phyloP scores from a whole-genome alignment of 495 filamentous ascomycete species.

The Oidiodendron maius region DNA sequence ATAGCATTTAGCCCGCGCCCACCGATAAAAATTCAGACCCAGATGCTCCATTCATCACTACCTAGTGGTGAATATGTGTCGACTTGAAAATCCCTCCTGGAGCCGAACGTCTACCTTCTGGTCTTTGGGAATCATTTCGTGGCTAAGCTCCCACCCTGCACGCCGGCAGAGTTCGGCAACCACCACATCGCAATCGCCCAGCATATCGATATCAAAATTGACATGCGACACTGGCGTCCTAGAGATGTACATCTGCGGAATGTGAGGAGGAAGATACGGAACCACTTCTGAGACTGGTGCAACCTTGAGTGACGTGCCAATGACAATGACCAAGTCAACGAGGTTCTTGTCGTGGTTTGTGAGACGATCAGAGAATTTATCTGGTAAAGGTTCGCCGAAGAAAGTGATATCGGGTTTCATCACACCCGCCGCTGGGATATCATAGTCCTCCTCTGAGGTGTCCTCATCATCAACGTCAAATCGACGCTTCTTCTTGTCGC shows the following conservation, averaged over 20 bases:
- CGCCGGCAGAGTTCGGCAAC: constrained; percentile 83
- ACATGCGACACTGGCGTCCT: constrained; percentile 82
- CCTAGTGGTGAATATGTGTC: constrained; percentile 25
- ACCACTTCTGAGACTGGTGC: constrained; percentile 91
- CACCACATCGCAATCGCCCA: constrained; percentile 90
- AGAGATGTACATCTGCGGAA: constrained; percentile 93
- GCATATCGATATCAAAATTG: constrained; percentile 89
- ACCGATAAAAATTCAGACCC: background rate
- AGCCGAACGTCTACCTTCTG: constrained; percentile 52
- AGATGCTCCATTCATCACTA: background rate
- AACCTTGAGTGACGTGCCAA: constrained; percentile 94
- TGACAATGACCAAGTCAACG: constrained; percentile 92
- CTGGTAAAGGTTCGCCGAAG: constrained; percentile 86
- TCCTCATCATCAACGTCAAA: constrained; percentile 47
- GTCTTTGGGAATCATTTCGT: constrained; percentile 74
- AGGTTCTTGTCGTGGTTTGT: constrained; percentile 69
- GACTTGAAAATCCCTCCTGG: constrained; percentile 58
- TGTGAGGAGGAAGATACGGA: constrained; percentile 63
- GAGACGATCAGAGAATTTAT: constrained; percentile 76
- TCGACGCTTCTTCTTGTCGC: constrained; percentile 34
- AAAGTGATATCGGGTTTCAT: constrained; percentile 99
- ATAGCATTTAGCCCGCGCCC: background rate
- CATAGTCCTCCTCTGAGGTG: constrained; percentile 67
- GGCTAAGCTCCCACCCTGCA: constrained; percentile 81
- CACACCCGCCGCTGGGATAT: constrained; percentile 69